These are phyloP conservation scores for Tulasnella sp. DNA, from an alignment of 768 basidiomycete species.

Conservation along the genomic window DNA sequence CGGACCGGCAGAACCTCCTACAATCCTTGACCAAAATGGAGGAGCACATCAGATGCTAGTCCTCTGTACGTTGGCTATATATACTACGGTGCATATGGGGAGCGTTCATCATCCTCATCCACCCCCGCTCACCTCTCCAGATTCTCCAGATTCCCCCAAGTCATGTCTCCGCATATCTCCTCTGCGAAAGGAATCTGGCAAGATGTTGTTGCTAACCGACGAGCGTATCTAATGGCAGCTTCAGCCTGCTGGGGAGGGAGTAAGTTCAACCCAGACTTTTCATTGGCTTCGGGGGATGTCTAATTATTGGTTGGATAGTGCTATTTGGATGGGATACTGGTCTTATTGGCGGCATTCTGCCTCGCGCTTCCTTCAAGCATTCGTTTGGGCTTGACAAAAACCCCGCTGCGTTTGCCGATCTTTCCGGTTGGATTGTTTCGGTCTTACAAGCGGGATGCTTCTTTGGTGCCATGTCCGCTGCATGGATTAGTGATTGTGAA, in stretches of 20 bases:
- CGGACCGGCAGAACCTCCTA: too few relatives aligned
- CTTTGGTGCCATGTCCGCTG: background rate
- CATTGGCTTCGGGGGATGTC: background rate
- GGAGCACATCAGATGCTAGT: too few relatives aligned
- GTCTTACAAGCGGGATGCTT: conserved; percentile 37
- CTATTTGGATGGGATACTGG: too few relatives aligned
- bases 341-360: conserved; percentile 1
- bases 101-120: too few relatives aligned
- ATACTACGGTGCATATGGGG: too few relatives aligned
- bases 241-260: conserved; percentile 2
- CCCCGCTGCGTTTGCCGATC: conserved; percentile 15
- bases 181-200: too few relatives aligned
- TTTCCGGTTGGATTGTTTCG: conserved; percentile 42
- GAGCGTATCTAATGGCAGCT: background rate
- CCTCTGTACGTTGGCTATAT: too few relatives aligned
- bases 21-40: too few relatives aligned
- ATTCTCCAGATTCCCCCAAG: too few relatives aligned
- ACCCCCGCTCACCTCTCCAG: too few relatives aligned
- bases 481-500: background rate
- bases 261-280: background rate
- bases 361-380: background rate
- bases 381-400: background rate
- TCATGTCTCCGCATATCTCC: too few relatives aligned
- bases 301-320: too few relatives aligned
- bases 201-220: background rate